Evolutionary conservation across 2,329 filamentous ascomycete species (phyloP).

Genomic region (Ceratocystis harringtonii): DNA sequence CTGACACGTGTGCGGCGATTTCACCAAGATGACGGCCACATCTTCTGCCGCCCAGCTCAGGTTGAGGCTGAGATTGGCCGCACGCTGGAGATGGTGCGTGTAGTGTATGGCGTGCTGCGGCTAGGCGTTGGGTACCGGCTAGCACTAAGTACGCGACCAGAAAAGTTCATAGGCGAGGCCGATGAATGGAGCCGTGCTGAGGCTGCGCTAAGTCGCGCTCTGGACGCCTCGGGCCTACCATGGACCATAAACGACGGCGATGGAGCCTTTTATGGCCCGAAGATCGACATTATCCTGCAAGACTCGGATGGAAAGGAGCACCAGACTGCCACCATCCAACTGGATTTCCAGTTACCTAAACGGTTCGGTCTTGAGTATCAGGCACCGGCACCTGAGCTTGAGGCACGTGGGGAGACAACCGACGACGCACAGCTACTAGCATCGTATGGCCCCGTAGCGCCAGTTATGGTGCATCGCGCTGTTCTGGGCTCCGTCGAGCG

Average conservation of each 20-base stretch:
- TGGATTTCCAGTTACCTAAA: constrained; percentile 79
- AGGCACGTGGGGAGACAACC: constrained; percentile 38
- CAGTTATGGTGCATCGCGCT: constrained; percentile 73
- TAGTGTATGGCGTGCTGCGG: constrained; percentile 54
- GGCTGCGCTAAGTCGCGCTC: constrained; percentile 27
- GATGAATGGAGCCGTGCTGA: constrained; percentile 45
- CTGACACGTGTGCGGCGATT: constrained; percentile 74
- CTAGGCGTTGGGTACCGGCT: constrained; percentile 56
- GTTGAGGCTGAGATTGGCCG: constrained; percentile 59
- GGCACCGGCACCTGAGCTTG: constrained; percentile 49
- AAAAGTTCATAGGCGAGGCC: constrained; percentile 60
- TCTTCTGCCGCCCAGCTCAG: constrained; percentile 69
- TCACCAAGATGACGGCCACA: constrained; percentile 83
- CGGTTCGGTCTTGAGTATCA: constrained; percentile 65
- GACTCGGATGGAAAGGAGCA: constrained; percentile 76
- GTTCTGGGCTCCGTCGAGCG: constrained; percentile 74
- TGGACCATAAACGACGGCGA: constrained; percentile 70
- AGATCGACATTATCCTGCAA: constrained; percentile 72
- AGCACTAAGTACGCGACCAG: constrained; percentile 64
- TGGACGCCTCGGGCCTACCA: constrained; percentile 51
- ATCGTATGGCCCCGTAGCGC: constrained; percentile 44
- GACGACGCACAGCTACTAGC: constrained; percentile 33
- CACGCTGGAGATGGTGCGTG: constrained; percentile 59
- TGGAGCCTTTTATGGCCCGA: constrained; percentile 81
- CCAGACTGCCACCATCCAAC: constrained; percentile 76